These are phyloP conservation scores for Fagopyrum homotropicum DNA, from an alignment of 148 eudicot species.

Conservation along the genomic window DNA sequence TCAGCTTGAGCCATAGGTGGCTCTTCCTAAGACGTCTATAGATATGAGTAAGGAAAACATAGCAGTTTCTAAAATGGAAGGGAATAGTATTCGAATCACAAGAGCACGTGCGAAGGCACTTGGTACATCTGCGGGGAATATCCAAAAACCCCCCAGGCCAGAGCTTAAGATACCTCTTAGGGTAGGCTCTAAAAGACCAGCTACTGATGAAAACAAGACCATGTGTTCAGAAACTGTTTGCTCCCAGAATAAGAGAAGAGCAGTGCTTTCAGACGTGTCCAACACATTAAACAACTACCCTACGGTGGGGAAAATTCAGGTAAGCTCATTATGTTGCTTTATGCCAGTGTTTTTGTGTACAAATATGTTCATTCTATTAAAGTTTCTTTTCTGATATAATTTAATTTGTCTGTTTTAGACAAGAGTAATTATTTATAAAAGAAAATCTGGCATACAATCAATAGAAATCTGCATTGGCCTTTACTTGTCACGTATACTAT, in stretches of 20 bases:
- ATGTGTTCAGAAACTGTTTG: conserved; percentile 16
- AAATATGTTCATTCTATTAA: background rate
- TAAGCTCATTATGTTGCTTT: background rate
- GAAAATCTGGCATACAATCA: background rate
- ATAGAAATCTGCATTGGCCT: background rate
- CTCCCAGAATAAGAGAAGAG: conserved; percentile 54
- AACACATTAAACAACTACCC: conserved; percentile 30
- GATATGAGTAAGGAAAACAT: conserved; percentile 43
- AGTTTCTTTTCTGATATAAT: background rate
- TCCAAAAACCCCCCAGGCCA: conserved; percentile 41
- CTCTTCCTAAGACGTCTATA: conserved; percentile 23
- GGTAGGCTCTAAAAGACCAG: conserved; percentile 43
- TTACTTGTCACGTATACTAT: background rate
- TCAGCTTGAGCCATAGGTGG: conserved; percentile 27
- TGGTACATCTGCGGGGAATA: conserved; percentile 33
- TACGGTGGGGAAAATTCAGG: conserved; percentile 30
- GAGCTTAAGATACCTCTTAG: conserved; percentile 34
- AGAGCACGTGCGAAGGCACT: conserved; percentile 65
- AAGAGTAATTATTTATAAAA: background rate
- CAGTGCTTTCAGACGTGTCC: conserved; percentile 65
- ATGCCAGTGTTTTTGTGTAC: background rate
- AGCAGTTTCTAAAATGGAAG: conserved; percentile 26
- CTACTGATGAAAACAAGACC: conserved; percentile 46
- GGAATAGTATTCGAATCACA: conserved; percentile 46
- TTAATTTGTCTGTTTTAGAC: background rate